Evolutionary conservation across 148 eudicot genomes (phyloP).

Genomic region (Vaccinium darrowii): DNA sequence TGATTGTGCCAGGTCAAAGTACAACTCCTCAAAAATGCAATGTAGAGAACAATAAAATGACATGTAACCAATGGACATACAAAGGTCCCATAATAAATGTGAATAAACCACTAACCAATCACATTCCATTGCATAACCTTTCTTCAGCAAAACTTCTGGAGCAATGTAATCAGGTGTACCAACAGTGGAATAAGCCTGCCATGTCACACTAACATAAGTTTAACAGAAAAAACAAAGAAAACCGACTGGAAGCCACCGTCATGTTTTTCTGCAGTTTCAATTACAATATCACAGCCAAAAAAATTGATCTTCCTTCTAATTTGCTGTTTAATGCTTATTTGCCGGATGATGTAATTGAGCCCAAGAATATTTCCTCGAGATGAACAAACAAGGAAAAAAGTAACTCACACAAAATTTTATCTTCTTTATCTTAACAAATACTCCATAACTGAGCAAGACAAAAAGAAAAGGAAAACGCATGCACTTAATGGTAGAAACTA

Average conservation of each 20-base stretch:
- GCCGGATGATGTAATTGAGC: background rate
- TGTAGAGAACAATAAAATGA: background rate
- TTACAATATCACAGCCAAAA: background rate
- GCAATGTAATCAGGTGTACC: constrained; percentile 99
- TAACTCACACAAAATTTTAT: background rate
- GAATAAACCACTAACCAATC: constrained; percentile 72
- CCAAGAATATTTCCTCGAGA: constrained; percentile 5
- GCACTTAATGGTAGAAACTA: background rate
- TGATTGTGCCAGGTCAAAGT: background rate
- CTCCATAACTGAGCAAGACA: background rate
- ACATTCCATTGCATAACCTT: constrained; percentile 95
- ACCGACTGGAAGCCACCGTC: constrained; percentile 6
- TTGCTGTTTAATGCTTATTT: background rate
- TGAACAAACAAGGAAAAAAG: constrained; percentile 3
- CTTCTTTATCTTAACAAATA: background rate
- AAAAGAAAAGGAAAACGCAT: constrained; percentile 2
- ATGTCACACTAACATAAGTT: constrained; percentile 17
- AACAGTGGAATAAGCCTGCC: constrained; percentile 97
- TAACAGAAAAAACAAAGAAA: background rate
- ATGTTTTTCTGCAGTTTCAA: background rate
- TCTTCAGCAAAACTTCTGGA: constrained; percentile 95
- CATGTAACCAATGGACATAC: background rate
- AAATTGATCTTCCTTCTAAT: background rate
- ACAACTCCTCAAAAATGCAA: background rate
- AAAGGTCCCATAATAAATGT: background rate